Evolutionary conservation across 768 basidiomycete species (phyloP), one percentile per base, ranked within the genome.

Genomic region (Rubroboletus satanas): DNA sequence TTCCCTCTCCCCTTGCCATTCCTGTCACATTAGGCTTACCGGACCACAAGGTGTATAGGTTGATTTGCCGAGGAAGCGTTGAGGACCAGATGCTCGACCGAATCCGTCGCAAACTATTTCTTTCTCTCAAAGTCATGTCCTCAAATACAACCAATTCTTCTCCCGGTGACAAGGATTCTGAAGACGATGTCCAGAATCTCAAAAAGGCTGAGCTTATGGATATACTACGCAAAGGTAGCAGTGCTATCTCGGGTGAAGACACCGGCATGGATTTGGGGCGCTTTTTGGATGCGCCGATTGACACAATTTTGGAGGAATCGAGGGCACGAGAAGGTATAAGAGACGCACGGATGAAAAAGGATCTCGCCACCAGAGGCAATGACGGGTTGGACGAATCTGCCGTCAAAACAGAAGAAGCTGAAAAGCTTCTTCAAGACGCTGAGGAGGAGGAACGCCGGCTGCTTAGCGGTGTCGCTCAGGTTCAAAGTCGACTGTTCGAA

Each of bases 21-120:
- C 32, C 43, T 7, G 28, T 23, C 11, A 2, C 7, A 29, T 21
- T 18, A 37, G 17, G 49, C 52, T 52, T 18, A 52, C 47, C 33
- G 33, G 42, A 37, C 23, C 21, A n/a, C 43, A 55, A 82, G 81
- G 86, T 89, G 2, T 85, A 85, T 63, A 79, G 86, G 26, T 71
- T 90, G 32, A 83, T 89, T 43, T 85, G 84, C 56, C 78, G 79
- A 47, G 83, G 82, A 12, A 83, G 81, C 43, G 88, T 89, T 39
- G 88, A 89, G 64, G 88, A 89, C 64, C 85, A 88, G 58, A 87
- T 88, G 77, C 75, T 88, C 6, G 83, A 85, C 57, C 78, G 85
- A 32, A 79, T 87, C 49, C 83, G 85, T 43, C 80, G 83, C 49
- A 90, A 90, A 67, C 74, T 89, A 7, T 85, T 84, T 66, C 74